Base-by-base conservation (phyloP, 208 protist genomes). In the Crithidia expoeki region DNA sequence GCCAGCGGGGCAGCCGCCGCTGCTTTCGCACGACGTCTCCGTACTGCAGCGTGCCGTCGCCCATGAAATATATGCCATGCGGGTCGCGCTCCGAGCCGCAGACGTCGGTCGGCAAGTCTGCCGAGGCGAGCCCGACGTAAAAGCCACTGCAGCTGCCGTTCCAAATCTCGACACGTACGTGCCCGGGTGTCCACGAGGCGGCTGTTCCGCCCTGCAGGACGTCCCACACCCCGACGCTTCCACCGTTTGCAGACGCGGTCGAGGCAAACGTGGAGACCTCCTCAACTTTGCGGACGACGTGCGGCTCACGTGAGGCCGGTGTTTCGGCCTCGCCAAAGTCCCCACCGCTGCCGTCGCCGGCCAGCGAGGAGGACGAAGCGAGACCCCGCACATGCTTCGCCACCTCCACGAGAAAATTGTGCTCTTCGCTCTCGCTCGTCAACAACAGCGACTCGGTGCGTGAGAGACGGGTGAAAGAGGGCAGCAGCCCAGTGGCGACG, bases 381-480 rank as follows among this genome's bases (percentile, higher is more conserved):
- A 38, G 61, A 28, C 74, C 66, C 17, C 46, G 65, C 58, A 73
- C 74, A 36, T 72, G 62, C 60, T 49, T 65, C 10, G 67, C 66
- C 9, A 79, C 67, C 38, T 73, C 74, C 10, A 73, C 60, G 4
- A 74, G 46, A 36, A 73, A 79, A 40, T 68, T 67, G 40, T 64
- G 67, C 52, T 74, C 67, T 10, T 63, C 66, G 11, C 40, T 46
- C 46, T 79, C 74, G 44, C 53, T 73, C 30, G 67, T 60, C 53
- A 79, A 60, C 66, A 66, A 30, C 63, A 92, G 80, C 32, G 84
- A 89, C 40, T 84, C 76, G 9, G 76, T 84, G 9, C 74, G 79
- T 1, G 71, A 60, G 34, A 92, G 75, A 12, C 79, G 61, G 32
- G 78, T 85, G 60, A 89, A 87, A 56, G 85, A 74, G 2, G 88